Conservation (phyloP, 257 asterid species). For the Solanum stenotomum region DNA sequence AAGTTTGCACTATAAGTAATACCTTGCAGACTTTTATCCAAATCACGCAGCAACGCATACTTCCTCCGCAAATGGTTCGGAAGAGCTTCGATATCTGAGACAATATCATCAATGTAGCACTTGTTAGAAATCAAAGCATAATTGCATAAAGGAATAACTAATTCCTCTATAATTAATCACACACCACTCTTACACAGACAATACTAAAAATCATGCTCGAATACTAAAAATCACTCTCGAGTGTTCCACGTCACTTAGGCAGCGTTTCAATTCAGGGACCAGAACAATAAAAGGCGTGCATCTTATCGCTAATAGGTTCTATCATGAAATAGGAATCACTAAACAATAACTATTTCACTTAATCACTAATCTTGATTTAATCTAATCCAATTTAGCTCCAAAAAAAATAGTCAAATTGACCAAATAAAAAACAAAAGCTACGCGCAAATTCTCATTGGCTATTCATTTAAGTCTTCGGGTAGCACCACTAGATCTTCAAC, state of each 20-base stretch:
- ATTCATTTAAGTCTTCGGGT: background rate
- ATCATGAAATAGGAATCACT: background rate
- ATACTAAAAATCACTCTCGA: background rate
- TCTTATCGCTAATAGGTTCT: background rate
- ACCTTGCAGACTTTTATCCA: conserved; percentile 92
- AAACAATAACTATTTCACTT: background rate
- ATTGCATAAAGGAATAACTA: background rate
- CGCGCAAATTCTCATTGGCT: background rate
- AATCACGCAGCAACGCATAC: conserved; percentile 69
- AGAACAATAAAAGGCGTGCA: background rate
- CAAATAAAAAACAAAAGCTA: background rate
- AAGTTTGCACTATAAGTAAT: background rate
- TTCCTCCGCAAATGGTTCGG: conserved; percentile 76
- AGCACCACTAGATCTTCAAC: background rate
- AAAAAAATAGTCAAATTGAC: background rate
- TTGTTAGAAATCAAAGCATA: background rate
- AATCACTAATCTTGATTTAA: background rate
- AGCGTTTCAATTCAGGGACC: background rate
- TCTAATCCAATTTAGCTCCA: background rate
- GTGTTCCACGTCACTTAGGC: background rate
- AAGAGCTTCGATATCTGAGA: conserved; percentile 75
- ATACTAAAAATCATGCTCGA: background rate
- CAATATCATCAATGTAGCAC: background rate
- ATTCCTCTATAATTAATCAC: background rate
- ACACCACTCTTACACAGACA: background rate